Percentiles rank a stretch among this genome's conserved stretches.
Evolutionary conservation across 2,329 filamentous ascomycete genomes (phyloP).

Genomic region (Parascedosporium putredinis): DNA sequence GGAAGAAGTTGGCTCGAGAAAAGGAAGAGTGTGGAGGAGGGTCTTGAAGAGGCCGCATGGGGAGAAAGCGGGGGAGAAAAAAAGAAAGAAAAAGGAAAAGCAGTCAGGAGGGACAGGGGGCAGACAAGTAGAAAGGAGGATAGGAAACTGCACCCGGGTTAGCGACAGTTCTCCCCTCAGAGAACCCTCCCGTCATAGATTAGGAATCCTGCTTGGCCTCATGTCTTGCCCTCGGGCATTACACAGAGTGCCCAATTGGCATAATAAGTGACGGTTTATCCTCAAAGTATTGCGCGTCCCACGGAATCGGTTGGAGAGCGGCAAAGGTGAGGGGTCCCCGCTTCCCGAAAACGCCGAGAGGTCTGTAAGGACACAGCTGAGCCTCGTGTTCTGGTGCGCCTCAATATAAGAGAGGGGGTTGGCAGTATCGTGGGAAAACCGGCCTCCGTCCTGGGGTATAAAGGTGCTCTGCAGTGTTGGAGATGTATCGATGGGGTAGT

Average conservation of each 20-base stretch:
- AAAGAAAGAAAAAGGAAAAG: too few species aligned
- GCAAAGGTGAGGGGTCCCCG: constrained; percentile 7
- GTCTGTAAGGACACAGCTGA: constrained; percentile 16
- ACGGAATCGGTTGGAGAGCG: constrained; percentile 2
- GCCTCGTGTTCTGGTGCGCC: constrained; percentile 10
- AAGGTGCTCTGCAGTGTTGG: not conserved
- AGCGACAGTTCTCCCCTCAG: too few species aligned
- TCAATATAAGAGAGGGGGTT: not conserved
- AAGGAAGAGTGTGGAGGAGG: too few species aligned
- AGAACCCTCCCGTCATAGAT: too few species aligned
- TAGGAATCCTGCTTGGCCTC: too few species aligned
- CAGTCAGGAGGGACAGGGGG: too few species aligned
- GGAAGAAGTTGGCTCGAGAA: too few species aligned
- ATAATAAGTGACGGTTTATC: not conserved
- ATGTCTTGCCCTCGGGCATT: too few species aligned
- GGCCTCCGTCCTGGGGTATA: not conserved
- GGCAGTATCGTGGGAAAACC: not conserved
- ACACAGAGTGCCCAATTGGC: constrained; percentile 1
- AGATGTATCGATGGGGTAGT: constrained; percentile 1
- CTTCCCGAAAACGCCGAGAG: constrained; percentile 16
- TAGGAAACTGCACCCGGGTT: too few species aligned
- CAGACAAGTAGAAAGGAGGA: too few species aligned
- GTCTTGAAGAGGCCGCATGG: too few species aligned
- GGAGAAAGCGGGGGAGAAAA: too few species aligned
- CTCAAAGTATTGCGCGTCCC: constrained; percentile 4